A percentile compares a stretch with the other conserved stretches of the same genome.
phyloP scores from a whole-genome alignment of 306 rosid genomes.

The Abrus pulchellus region DNA sequence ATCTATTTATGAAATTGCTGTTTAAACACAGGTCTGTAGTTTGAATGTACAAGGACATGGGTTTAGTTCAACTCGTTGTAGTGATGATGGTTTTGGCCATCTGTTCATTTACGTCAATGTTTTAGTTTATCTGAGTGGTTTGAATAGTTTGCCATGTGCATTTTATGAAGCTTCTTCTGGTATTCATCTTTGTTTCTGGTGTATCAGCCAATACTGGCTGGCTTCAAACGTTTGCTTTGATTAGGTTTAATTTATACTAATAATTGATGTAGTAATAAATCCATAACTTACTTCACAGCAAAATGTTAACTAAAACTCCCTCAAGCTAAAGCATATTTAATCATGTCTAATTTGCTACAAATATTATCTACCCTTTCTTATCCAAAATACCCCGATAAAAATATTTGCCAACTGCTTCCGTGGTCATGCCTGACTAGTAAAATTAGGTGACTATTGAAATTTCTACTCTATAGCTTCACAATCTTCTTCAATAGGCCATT shows the following conservation, averaged over 20 bases:
- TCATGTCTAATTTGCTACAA: not conserved
- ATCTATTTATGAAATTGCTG: slow-evolving; percentile 31
- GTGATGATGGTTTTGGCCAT: not conserved
- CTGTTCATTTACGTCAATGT: not conserved
- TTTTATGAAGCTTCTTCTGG: not conserved
- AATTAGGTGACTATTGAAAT: too few relatives aligned
- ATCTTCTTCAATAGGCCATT: too few relatives aligned
- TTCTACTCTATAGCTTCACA: too few relatives aligned
- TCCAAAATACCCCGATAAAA: too few relatives aligned
- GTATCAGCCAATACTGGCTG: not conserved
- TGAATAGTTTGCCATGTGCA: not conserved
- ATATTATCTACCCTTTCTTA: not conserved
- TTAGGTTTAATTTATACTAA: not conserved
- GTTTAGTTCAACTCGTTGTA: slow-evolving; percentile 3
- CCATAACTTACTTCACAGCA: too few relatives aligned
- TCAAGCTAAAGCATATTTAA: not conserved
- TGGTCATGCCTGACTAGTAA: too few relatives aligned
- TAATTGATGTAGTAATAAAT: not conserved
- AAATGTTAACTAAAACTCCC: not conserved
- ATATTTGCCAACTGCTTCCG: too few relatives aligned
- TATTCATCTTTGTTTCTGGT: not conserved
- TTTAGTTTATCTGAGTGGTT: slow-evolving; percentile 3
- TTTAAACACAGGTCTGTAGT: not conserved
- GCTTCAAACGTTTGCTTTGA: not conserved
- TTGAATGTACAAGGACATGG: not conserved